These are phyloP conservation scores for Populus ilicifolia DNA, from an alignment of 345 rosid species.

Conservation along the genomic window DNA sequence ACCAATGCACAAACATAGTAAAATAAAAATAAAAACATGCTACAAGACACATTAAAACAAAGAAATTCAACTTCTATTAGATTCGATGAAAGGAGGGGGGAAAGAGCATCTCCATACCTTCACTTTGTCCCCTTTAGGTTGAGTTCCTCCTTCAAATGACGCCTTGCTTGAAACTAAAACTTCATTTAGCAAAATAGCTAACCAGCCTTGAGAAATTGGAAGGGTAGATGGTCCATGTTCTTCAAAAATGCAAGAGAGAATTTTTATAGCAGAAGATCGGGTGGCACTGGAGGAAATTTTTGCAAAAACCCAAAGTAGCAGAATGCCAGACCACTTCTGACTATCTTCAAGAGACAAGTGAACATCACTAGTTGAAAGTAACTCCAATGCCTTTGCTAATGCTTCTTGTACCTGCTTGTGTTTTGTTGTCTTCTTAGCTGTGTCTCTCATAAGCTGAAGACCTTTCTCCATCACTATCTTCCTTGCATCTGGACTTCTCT, in stretches of 20 bases:
- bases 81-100: not conserved
- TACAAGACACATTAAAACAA: not conserved
- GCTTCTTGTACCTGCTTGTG: conserved; percentile 76
- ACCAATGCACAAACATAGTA: not conserved
- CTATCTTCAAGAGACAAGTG: conserved; percentile 84
- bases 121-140: conserved; percentile 54
- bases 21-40: conserved; percentile 10
- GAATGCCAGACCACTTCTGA: conserved; percentile 83
- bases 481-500: conserved; percentile 66
- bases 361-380: conserved; percentile 56
- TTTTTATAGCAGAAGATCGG: conserved; percentile 65
- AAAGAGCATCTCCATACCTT: conserved; percentile 47
- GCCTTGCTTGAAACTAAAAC: conserved; percentile 49
- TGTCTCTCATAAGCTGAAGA: conserved; percentile 76
- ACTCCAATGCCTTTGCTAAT: conserved; percentile 78
- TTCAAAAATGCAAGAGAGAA: conserved; percentile 80
- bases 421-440: conserved; percentile 60
- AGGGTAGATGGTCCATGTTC: conserved; percentile 67
- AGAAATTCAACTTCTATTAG: not conserved
- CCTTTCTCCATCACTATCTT: conserved; percentile 75
- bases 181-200: conserved; percentile 68
- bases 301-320: conserved; percentile 78
- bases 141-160: conserved; percentile 49
- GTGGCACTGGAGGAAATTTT: conserved; percentile 53
- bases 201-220: conserved; percentile 94